Evolutionary conservation across 2,329 filamentous ascomycete genomes (phyloP), one percentile per base, ranked within the genome.

Genomic region (Fusarium coffeatum): DNA sequence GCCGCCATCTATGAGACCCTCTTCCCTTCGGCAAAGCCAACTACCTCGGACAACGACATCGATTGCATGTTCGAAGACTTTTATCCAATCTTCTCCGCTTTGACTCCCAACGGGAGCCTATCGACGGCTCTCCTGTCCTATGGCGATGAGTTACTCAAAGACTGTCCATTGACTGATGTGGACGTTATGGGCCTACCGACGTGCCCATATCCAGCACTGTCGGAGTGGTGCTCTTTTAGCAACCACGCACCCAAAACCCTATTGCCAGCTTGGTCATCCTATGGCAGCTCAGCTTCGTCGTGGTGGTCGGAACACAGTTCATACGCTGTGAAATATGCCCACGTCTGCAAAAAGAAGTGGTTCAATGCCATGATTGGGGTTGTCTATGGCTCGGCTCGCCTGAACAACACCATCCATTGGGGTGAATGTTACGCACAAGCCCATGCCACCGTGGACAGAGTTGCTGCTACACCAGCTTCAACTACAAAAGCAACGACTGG

Each of bases 81-180:
- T 2, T n/a, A 48, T 12, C 28, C 45, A 10, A 20, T 30, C 6
- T 48, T 48, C 20, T n/a, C 27, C 9, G 45, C 28, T 2, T 18
- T 27, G 1, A 48, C 27, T 3, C 45, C 45, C 1, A 48, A n/a
- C 0, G n/a, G 27, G 7, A 27, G 12, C 3, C 27, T 48, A 0
- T 20, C 28, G 2, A n/a, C 27, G 2, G 45, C 45, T 15, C 15
- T 48, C 3, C 3, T 48, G n/a, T 25, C 27, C 16, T 15, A 48
- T 1, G 27, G 45, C 6, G 27, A 48, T 22, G n/a, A 6, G 5
- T 9, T 48, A 6, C 5, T 16, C 25, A 22, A 48, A 6, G 45
- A 10, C 7, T 48, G 27, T n/a, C 27, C 27, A 6, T 5, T 27
- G 0, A 48, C 45, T 0, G 15, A 20, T 8, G 28, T 27, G 6